Evolutionary conservation across 1,284 basidiomycete genomes (phyloP).

Genomic region (Xerocomus amazonicus): DNA sequence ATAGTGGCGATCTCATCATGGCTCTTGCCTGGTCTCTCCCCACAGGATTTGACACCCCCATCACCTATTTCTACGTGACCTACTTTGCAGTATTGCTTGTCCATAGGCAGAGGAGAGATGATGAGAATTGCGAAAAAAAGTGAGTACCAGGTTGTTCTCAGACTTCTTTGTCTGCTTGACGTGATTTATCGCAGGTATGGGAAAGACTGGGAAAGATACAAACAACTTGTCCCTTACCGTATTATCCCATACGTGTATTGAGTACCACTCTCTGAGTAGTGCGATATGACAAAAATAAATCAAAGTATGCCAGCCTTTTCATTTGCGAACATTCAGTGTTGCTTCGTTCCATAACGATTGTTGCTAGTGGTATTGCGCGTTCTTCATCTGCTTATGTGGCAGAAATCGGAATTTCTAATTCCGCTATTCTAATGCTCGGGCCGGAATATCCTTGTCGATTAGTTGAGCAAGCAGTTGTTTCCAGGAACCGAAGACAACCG

Average conservation of each 20-base stretch:
- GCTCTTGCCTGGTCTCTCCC: conserved; percentile 92
- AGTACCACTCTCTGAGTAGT: neutral
- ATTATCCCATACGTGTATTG: conserved; percentile 88
- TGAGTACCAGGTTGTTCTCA: conserved; percentile 32
- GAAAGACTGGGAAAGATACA: conserved; percentile 89
- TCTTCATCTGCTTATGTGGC: too few relatives aligned
- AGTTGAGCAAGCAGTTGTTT: too few relatives aligned
- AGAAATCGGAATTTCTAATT: neutral
- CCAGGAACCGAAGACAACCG: too few relatives aligned
- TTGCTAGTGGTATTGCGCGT: too few relatives aligned
- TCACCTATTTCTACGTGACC: conserved; percentile 94
- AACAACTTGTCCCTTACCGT: conserved; percentile 77
- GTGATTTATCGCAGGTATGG: conserved; percentile 52
- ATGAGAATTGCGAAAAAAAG: conserved; percentile 90
- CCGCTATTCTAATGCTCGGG: neutral
- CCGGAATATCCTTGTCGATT: too few relatives aligned
- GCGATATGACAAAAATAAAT: neutral
- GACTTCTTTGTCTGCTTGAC: neutral
- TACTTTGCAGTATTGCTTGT: conserved; percentile 91
- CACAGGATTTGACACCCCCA: conserved; percentile 86
- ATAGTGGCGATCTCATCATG: conserved; percentile 85
- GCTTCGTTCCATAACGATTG: neutral
- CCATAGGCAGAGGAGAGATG: conserved; percentile 89
- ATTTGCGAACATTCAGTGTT: neutral
- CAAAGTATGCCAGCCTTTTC: neutral